phyloP scores from a whole-genome alignment of 306 rosid species.

The Glycine soja region DNA sequence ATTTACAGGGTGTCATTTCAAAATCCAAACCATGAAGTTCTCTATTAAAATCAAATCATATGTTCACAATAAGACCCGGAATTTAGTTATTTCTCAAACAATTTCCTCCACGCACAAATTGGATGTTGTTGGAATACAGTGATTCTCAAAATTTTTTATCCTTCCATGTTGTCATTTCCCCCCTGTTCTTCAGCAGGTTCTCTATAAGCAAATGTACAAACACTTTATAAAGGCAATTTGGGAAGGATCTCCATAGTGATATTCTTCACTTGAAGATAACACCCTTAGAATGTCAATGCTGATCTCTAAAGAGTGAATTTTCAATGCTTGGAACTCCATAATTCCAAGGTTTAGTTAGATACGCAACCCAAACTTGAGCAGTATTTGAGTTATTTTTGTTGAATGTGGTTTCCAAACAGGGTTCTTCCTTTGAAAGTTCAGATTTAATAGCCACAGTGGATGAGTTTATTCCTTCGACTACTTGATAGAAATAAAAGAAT shows the following conservation, averaged over 20 bases:
- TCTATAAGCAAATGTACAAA: slow-evolving; percentile 41
- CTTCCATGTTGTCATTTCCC: slow-evolving; percentile 51
- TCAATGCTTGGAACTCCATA: slow-evolving; percentile 45
- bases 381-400: too few relatives aligned
- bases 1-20: background rate
- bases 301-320: slow-evolving; percentile 47
- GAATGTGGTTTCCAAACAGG: too few relatives aligned
- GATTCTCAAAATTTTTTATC: slow-evolving; percentile 45
- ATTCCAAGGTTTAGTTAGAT: slow-evolving; percentile 54
- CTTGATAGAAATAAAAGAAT: slow-evolving; percentile 65
- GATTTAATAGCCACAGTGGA: slow-evolving; percentile 58
- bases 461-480: slow-evolving; percentile 73
- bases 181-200: slow-evolving; percentile 41
- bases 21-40: background rate
- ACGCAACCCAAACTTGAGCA: background rate
- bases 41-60: slow-evolving; percentile 23
- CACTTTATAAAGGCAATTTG: slow-evolving; percentile 29
- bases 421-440: slow-evolving; percentile 35
- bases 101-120: slow-evolving; percentile 49
- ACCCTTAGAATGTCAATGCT: slow-evolving; percentile 62
- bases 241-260: slow-evolving; percentile 18
- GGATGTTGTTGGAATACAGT: slow-evolving; percentile 34
- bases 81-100: slow-evolving; percentile 56
- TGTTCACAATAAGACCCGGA: slow-evolving; percentile 56
- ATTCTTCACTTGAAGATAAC: slow-evolving; percentile 66